Percentiles rank a stretch among this genome's conserved stretches.
phyloP scores from a whole-genome alignment of 108 stramenopile genomes.

The Conticribra guillardii region DNA sequence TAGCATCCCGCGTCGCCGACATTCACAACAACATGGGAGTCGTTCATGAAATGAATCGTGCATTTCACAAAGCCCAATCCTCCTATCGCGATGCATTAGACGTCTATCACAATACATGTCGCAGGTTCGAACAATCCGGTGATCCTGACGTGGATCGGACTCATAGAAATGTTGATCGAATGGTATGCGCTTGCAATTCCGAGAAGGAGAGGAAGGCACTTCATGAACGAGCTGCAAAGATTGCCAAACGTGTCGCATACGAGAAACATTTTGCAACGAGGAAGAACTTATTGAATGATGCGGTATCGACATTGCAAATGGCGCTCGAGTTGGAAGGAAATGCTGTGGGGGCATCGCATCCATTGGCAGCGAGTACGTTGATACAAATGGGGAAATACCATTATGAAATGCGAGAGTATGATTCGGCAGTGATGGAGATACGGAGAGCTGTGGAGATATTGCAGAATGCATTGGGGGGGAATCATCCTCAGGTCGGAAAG shows the following conservation, averaged over 20 bases:
- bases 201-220: constrained; percentile 30
- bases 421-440: constrained; percentile 40
- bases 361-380: constrained; percentile 33
- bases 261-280: constrained; percentile 4
- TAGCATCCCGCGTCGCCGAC: constrained; percentile 41
- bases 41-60: constrained; percentile 42
- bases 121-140: constrained; percentile 28
- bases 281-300: constrained; percentile 34
- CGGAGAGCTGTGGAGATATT: constrained; percentile 26
- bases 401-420: constrained; percentile 45
- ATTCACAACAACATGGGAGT: constrained; percentile 51
- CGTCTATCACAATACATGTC: constrained; percentile 46
- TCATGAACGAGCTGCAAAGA: constrained; percentile 19
- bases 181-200: constrained; percentile 31
- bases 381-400: constrained; percentile 46
- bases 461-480: constrained; percentile 31
- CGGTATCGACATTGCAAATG: constrained; percentile 20
- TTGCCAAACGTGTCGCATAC: constrained; percentile 16
- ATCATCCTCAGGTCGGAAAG: constrained; percentile 45
- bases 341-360: constrained; percentile 36
- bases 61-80: constrained; percentile 29
- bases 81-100: constrained; percentile 41
- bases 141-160: constrained; percentile 44
- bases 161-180: constrained; percentile 25
- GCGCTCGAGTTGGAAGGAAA: constrained; percentile 31